Evolutionary conservation across 2,329 filamentous ascomycete genomes (phyloP).

Genomic region (Beauveria caledonica): DNA sequence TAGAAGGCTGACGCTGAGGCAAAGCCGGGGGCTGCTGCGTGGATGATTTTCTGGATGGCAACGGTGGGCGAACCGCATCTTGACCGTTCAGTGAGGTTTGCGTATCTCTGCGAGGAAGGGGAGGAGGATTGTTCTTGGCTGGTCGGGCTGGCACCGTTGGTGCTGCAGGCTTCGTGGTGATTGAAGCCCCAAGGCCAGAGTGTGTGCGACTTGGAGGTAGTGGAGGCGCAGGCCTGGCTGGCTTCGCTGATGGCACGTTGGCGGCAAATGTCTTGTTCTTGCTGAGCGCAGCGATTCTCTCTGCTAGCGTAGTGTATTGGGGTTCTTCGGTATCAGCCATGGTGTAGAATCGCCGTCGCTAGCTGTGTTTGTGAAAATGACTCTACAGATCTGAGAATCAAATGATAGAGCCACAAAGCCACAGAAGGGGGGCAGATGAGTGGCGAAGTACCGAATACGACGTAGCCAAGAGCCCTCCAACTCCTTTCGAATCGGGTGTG

Average conservation of each 20-base stretch:
- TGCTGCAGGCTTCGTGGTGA: constrained; percentile 18
- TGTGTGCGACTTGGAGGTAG: constrained; percentile 31
- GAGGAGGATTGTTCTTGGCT: constrained; percentile 20
- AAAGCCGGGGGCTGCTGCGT: constrained; percentile 36
- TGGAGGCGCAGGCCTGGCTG: constrained; percentile 24
- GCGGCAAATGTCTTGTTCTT: constrained; percentile 48
- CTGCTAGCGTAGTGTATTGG: constrained; percentile 50
- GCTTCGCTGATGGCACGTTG: constrained; percentile 27
- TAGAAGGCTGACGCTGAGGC: constrained; percentile 41
- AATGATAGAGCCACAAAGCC: not conserved
- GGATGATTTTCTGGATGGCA: constrained; percentile 26
- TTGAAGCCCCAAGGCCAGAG: constrained; percentile 24
- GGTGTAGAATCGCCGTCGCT: not conserved
- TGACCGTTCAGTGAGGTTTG: constrained; percentile 14
- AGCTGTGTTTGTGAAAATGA: not conserved
- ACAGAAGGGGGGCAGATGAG: not conserved
- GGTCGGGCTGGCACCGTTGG: constrained; percentile 34
- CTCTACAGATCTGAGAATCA: not conserved
- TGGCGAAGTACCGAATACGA: constrained; percentile 1
- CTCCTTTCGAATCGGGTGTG: not conserved
- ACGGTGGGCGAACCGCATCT: constrained; percentile 24
- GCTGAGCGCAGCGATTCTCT: constrained; percentile 57
- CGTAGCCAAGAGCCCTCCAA: not conserved
- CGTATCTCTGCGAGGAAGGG: constrained; percentile 27
- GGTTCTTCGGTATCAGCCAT: constrained; percentile 58